These are phyloP conservation scores for Cytospora mali DNA, from an alignment of 2,329 filamentous ascomycete species.

Conservation along the genomic window DNA sequence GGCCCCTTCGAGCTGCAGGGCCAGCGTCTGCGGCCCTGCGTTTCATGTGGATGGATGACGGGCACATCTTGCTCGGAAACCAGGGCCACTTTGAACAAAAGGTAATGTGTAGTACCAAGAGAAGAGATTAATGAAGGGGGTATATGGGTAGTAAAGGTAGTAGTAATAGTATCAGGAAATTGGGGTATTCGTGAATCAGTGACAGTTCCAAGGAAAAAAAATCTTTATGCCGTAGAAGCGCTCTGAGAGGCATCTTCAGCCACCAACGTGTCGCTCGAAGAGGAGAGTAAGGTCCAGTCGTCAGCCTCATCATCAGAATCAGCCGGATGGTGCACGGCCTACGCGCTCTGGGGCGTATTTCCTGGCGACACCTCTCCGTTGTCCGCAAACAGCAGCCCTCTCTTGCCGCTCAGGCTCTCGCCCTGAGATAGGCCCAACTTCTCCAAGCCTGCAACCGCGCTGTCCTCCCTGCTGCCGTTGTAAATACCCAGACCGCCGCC, in stretches of 20 bases:
- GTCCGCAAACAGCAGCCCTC: slow-evolving; percentile 30
- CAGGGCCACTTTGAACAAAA: slow-evolving; percentile 8
- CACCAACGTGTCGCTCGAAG: background rate
- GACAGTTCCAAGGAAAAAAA: background rate
- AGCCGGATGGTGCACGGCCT: slow-evolving; percentile 16
- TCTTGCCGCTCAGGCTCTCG: slow-evolving; percentile 36
- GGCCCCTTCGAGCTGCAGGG: background rate
- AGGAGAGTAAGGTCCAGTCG: background rate
- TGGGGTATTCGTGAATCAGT: slow-evolving; percentile 17
- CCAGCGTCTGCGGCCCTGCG: background rate
- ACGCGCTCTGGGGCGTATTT: slow-evolving; percentile 37
- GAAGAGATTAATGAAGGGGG: slow-evolving; percentile 23
- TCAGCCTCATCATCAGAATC: background rate
- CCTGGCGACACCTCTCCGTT: slow-evolving; percentile 31
- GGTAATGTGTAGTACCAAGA: slow-evolving; percentile 19
- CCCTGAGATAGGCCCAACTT: slow-evolving; percentile 40
- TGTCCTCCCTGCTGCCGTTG: slow-evolving; percentile 43
- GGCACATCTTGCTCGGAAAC: background rate
- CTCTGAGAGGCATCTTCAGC: background rate
- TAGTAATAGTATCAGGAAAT: slow-evolving; percentile 7
- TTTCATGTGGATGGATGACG: slow-evolving; percentile 5
- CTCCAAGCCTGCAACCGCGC: slow-evolving; percentile 47
- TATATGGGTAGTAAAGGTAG: slow-evolving; percentile 21
- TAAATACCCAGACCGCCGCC: slow-evolving; percentile 46
- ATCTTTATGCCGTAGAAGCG: slow-evolving; percentile 35